Evolutionary conservation across 768 basidiomycete genomes (phyloP).

Genomic region (Dioszegia crocea): DNA sequence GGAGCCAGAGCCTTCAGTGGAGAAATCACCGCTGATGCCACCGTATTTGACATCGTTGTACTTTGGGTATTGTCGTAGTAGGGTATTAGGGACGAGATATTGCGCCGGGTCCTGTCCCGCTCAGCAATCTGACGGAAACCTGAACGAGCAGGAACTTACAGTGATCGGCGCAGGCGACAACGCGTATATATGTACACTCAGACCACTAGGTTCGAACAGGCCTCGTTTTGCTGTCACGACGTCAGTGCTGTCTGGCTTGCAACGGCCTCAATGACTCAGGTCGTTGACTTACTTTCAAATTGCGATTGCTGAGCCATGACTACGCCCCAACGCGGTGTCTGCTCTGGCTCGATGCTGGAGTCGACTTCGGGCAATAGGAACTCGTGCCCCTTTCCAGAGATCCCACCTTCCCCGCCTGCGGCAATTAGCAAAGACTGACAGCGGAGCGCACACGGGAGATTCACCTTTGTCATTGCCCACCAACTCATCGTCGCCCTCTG

Average conservation of each 20-base stretch:
- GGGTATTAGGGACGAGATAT: conserved; percentile 29
- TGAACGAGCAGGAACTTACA: conserved; percentile 16
- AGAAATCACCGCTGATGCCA: conserved; percentile 34
- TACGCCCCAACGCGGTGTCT: conserved; percentile 22
- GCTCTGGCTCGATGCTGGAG: neutral
- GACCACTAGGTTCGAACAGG: conserved; percentile 25
- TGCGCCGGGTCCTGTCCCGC: conserved; percentile 35
- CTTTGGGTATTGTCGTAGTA: conserved; percentile 17
- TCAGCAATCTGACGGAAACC: neutral
- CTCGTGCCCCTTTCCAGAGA: conserved; percentile 7
- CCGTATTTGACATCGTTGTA: conserved; percentile 36
- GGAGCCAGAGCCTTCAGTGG: conserved; percentile 1
- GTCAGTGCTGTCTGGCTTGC: neutral
- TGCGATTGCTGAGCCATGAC: conserved; percentile 29
- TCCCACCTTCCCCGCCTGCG: conserved; percentile 5
- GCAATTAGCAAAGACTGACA: neutral
- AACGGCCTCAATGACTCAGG: neutral
- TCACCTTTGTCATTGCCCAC: conserved; percentile 15
- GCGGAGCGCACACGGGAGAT: neutral
- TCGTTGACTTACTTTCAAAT: conserved; percentile 33
- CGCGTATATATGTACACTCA: conserved; percentile 37
- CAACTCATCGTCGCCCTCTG: conserved; percentile 12
- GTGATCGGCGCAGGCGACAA: conserved; percentile 30
- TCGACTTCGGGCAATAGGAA: conserved; percentile 5
- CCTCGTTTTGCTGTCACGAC: conserved; percentile 23